A percentile compares a stretch with the other conserved stretches of the same genome.
These are phyloP conservation scores for Aspergillus carlsbadensis DNA, from an alignment of 495 filamentous ascomycete genomes.

Conservation along the genomic window DNA sequence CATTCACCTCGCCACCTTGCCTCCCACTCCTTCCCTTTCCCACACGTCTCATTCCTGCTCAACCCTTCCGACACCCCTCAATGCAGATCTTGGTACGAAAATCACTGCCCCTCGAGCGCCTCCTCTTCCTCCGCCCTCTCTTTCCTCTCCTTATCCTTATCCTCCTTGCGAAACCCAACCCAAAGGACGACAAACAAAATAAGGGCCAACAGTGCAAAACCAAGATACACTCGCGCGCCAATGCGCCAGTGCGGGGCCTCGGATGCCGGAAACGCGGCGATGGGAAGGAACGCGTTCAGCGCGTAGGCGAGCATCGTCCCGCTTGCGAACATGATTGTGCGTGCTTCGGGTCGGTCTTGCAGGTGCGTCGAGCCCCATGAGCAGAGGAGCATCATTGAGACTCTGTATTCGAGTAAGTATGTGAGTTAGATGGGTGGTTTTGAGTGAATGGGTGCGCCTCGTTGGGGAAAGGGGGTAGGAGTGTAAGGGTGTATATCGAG, in stretches of 20 bases:
- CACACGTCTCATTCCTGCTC: too few species aligned
- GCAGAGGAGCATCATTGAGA: slow-evolving; percentile 20
- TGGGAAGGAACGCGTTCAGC: slow-evolving; percentile 16
- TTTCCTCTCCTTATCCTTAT: background rate
- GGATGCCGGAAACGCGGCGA: slow-evolving; percentile 15
- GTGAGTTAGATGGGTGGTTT: too few species aligned
- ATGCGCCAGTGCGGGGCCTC: slow-evolving; percentile 18
- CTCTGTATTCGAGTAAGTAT: background rate
- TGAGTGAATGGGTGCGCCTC: too few species aligned
- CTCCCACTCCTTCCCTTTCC: too few species aligned
- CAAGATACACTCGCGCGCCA: slow-evolving; percentile 16
- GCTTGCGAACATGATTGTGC: slow-evolving; percentile 21
- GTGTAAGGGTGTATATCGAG: background rate
- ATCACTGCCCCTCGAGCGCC: too few species aligned
- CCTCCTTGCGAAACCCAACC: slow-evolving; percentile 9
- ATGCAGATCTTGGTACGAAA: too few species aligned
- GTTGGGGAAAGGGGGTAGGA: too few species aligned
- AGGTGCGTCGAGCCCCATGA: slow-evolving; percentile 20
- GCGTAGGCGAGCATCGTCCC: slow-evolving; percentile 19
- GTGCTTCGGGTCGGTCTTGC: slow-evolving; percentile 15
- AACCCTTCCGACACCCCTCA: too few species aligned
- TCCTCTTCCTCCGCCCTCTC: background rate
- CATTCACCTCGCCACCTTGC: too few species aligned
- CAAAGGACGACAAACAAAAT: slow-evolving; percentile 11
- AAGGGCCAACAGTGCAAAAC: slow-evolving; percentile 6